Percentiles rank a stretch among this genome's conserved stretches.
These are phyloP conservation scores for Ganoderma multipileum DNA, from an alignment of 1,284 basidiomycete species.

Conservation along the genomic window DNA sequence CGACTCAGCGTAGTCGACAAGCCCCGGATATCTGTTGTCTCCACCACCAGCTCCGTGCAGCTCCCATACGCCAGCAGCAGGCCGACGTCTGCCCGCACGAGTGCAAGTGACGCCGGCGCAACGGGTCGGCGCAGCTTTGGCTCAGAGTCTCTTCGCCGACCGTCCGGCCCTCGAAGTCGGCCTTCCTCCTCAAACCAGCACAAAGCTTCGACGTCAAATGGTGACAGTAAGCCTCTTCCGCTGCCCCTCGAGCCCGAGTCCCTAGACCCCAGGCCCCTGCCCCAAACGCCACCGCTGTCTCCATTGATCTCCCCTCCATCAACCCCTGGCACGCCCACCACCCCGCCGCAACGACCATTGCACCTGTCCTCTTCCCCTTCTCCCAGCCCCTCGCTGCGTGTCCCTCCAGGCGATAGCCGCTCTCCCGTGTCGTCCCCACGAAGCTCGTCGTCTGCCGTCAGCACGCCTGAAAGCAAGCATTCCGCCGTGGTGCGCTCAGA, in stretches of 20 bases:
- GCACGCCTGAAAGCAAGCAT: constrained; percentile 55
- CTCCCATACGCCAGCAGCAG: constrained; percentile 40
- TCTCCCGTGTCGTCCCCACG: constrained; percentile 38
- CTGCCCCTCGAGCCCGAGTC: constrained; percentile 13
- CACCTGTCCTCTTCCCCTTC: constrained; percentile 23
- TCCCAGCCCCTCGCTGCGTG: constrained; percentile 26
- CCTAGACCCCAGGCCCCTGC: constrained; percentile 21
- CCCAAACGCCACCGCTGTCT: constrained; percentile 27
- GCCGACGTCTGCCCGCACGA: constrained; percentile 32
- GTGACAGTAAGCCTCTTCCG: constrained; percentile 17
- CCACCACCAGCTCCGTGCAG: constrained; percentile 37
- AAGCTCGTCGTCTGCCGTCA: constrained; percentile 45
- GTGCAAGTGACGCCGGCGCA: constrained; percentile 29
- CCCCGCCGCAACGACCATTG: constrained; percentile 20
- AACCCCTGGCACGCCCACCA: constrained; percentile 22
- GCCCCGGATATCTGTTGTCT: constrained; percentile 36
- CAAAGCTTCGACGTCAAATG: constrained; percentile 13
- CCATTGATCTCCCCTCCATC: constrained; percentile 30
- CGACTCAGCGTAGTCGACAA: constrained; percentile 32
- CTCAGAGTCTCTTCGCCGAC: constrained; percentile 25
- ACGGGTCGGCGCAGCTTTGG: constrained; percentile 26
- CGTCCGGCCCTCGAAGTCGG: constrained; percentile 25
- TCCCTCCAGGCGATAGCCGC: constrained; percentile 13
- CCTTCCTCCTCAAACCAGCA: constrained; percentile 22
- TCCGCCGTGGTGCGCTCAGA: constrained; percentile 67